Evolutionary conservation across 495 filamentous ascomycete genomes (phyloP).

Genomic region (Clohesyomyces aquaticus): DNA sequence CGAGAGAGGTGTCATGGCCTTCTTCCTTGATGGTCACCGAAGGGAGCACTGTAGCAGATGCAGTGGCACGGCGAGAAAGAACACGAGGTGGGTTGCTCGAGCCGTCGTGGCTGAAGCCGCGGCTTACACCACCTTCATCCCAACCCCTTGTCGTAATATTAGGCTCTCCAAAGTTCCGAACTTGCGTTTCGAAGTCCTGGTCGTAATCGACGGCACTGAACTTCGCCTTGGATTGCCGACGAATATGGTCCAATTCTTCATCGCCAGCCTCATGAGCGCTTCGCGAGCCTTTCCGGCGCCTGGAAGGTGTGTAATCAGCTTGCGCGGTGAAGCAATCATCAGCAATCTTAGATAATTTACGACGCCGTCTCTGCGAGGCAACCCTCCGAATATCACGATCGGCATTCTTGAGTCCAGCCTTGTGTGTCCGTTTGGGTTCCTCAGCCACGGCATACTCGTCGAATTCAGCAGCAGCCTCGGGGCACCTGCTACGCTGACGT

Average conservation of each 20-base stretch:
- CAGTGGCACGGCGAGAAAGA: conserved; percentile 5
- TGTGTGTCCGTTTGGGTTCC: not conserved
- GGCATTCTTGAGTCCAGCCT: conserved; percentile 4
- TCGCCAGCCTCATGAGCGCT: conserved; percentile 8
- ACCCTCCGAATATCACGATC: conserved; percentile 21
- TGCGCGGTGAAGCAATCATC: not conserved
- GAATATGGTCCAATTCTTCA: not conserved
- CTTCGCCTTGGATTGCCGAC: too few relatives aligned
- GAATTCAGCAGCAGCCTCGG: conserved; percentile 18
- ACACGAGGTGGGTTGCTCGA: conserved; percentile 11
- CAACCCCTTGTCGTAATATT: not conserved
- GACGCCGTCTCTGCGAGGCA: not conserved
- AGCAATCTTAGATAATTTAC: not conserved
- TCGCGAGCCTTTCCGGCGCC: not conserved
- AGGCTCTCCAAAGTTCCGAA: conserved; percentile 24
- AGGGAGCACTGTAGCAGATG: not conserved
- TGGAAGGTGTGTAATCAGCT: not conserved
- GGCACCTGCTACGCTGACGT: conserved; percentile 11
- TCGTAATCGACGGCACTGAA: not conserved
- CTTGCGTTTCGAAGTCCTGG: conserved; percentile 9
- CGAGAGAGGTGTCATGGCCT: conserved; percentile 8
- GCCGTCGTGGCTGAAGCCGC: conserved; percentile 21
- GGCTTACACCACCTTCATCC: conserved; percentile 6
- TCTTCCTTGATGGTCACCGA: conserved; percentile 3
- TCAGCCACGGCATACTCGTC: conserved; percentile 1